These are phyloP conservation scores for Colletotrichum chlorophyti DNA, from an alignment of 2,329 filamentous ascomycete genomes.

Conservation along the genomic window DNA sequence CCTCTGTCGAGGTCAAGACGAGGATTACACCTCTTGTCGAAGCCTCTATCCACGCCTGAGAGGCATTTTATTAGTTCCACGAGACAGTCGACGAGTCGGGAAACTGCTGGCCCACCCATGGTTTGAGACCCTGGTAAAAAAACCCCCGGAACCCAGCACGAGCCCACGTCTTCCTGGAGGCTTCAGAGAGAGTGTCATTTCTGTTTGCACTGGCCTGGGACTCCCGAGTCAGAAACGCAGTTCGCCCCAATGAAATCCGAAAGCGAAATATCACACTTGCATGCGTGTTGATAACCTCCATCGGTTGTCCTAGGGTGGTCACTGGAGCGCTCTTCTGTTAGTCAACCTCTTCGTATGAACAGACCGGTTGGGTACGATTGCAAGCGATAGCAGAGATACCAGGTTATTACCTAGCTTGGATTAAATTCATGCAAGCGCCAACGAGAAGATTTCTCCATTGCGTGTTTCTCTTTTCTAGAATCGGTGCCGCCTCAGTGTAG, in stretches of 20 bases:
- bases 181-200: constrained; percentile 12
- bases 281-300: constrained; percentile 30
- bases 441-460: constrained; percentile 10
- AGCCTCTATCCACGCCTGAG: constrained; percentile 24
- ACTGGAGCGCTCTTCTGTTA: not conserved
- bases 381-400: not conserved
- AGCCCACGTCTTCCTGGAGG: constrained; percentile 20
- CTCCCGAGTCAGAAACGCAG: not conserved
- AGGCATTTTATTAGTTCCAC: too few species aligned
- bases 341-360: too few species aligned
- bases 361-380: too few species aligned
- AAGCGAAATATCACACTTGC: too few species aligned
- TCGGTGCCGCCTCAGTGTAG: not conserved
- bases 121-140: constrained; percentile 29
- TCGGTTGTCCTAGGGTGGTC: constrained; percentile 26
- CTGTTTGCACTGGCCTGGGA: constrained; percentile 7
- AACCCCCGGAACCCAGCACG: constrained; percentile 20
- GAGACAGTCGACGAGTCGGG: too few species aligned
- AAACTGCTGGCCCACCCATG: too few species aligned
- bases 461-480: constrained; percentile 2
- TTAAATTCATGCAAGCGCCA: constrained; percentile 8
- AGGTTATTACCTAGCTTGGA: not conserved
- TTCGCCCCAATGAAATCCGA: too few species aligned
- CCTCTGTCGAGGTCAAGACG: constrained; percentile 1
- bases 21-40: constrained; percentile 16